These are phyloP conservation scores for Microsporum ferrugineum DNA, from an alignment of 2,329 filamentous ascomycete genomes.

Conservation along the genomic window DNA sequence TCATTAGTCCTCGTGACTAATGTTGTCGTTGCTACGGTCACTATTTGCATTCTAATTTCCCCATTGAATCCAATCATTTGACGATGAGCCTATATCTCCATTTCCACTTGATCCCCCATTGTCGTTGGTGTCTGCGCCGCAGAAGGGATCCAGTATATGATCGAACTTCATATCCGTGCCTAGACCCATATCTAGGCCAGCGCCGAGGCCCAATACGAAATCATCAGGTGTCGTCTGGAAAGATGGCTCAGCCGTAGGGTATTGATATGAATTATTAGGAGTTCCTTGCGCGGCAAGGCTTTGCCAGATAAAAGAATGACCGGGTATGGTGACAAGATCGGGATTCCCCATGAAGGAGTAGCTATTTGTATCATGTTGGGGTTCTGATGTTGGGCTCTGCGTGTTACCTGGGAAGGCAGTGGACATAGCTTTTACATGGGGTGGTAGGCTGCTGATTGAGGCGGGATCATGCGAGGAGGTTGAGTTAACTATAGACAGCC, in stretches of 20 bases:
- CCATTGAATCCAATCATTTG: conserved; percentile 11
- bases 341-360: conserved; percentile 29
- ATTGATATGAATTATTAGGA: conserved; percentile 12
- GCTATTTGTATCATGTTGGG: conserved; percentile 13
- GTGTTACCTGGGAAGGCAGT: conserved; percentile 11
- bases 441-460: not conserved
- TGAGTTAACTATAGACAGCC: not conserved
- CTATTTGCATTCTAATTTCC: conserved; percentile 7
- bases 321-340: conserved; percentile 32
- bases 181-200: conserved; percentile 18
- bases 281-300: conserved; percentile 18
- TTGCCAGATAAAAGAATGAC: conserved; percentile 33
- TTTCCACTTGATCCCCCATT: not conserved
- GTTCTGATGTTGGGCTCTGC: conserved; percentile 6
- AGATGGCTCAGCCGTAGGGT: conserved; percentile 15
- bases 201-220: conserved; percentile 17
- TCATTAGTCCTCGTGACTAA: not conserved
- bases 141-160: not conserved
- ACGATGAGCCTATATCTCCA: not conserved
- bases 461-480: conserved; percentile 1
- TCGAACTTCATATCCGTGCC: conserved; percentile 20
- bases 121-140: not conserved
- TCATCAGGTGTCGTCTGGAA: conserved; percentile 17
- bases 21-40: not conserved
- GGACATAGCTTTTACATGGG: conserved; percentile 8